Conservation (phyloP, 306 rosid species). For the Nissolia schottii region DNA sequence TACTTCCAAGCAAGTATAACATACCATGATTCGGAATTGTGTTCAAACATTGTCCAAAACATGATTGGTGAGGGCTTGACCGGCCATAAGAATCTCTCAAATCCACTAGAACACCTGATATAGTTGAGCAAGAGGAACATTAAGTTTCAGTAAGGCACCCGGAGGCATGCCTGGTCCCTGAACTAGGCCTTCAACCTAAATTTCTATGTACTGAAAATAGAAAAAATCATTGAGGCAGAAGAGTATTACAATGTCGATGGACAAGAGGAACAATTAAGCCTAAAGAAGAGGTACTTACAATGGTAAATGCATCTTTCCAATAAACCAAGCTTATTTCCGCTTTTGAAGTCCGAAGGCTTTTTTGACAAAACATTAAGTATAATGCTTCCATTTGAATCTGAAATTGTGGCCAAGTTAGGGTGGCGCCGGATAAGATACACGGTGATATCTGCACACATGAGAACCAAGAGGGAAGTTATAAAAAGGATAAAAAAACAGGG, state of each 20-base stretch:
- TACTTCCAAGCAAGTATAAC: neutral
- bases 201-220: too few species aligned
- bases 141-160: neutral
- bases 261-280: neutral
- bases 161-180: too few species aligned
- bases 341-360: slow-evolving; percentile 44
- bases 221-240: too few species aligned
- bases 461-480: neutral
- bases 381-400: slow-evolving; percentile 35
- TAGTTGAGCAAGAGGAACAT: neutral
- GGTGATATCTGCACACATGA: slow-evolving; percentile 36
- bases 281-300: slow-evolving; percentile 11
- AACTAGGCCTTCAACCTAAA: too few species aligned
- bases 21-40: slow-evolving; percentile 28
- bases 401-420: slow-evolving; percentile 33
- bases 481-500: neutral
- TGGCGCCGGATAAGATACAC: slow-evolving; percentile 26
- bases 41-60: slow-evolving; percentile 22
- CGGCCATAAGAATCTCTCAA: slow-evolving; percentile 7
- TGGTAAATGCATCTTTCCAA: slow-evolving; percentile 43
- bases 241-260: slow-evolving; percentile 18
- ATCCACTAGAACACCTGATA: slow-evolving; percentile 38
- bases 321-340: slow-evolving; percentile 45
- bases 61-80: slow-evolving; percentile 14
- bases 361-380: slow-evolving; percentile 41